Evolutionary conservation across 2,329 filamentous ascomycete species (phyloP), one percentile per base, ranked within the genome.

Genomic region (Teratosphaeriaceae sp.): DNA sequence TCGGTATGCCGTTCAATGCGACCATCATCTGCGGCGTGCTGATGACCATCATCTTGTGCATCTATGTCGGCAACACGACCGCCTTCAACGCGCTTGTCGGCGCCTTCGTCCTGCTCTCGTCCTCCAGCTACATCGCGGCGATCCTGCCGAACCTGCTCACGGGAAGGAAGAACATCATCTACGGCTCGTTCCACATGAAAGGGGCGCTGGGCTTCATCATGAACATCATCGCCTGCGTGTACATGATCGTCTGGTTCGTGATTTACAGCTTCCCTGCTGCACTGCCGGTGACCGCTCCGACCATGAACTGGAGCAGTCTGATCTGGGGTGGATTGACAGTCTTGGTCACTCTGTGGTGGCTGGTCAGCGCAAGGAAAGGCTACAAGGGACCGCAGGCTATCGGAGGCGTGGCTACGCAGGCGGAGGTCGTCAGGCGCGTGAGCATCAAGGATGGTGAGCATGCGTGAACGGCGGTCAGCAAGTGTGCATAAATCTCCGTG

Each of bases 121-220:
- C 31, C 4, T 34, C 31, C 9, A 34, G 31, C 31, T 34, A 34
- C 18, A 34, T 34, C 12, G 31, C 31, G 4, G 31, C 31, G 15
- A 34, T 34, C 31, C 31, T 34, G 31, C 31, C 31, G 15, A 34
- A 34, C n/a, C 31, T 34, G 15, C 31, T 34, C 8, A 34, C 31
- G 15, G 31, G 31, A 15, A 18, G 31, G 31, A 34, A 34, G 31
- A 34, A 34, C n/a, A 34, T 34, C 31, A 34, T 34, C 31, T 34
- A 34, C 31, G 31, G 31, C 3, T 18, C 31, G 9, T 34, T 34
- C n/a, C 31, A 34, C 18, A 3, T 34, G 6, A 34, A 34, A 13
- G 31, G 31, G 18, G 31, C 31, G 15, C 15, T 9, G 12, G 31
- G 31, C 7, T 34, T 34, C n/a, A 13, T 34, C 15, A 3, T 34